Percentiles rank a stretch among this genome's conserved stretches.
Conservation (phyloP, 176 grass and related monocot genomes). For the Saccharum spontaneum region DNA sequence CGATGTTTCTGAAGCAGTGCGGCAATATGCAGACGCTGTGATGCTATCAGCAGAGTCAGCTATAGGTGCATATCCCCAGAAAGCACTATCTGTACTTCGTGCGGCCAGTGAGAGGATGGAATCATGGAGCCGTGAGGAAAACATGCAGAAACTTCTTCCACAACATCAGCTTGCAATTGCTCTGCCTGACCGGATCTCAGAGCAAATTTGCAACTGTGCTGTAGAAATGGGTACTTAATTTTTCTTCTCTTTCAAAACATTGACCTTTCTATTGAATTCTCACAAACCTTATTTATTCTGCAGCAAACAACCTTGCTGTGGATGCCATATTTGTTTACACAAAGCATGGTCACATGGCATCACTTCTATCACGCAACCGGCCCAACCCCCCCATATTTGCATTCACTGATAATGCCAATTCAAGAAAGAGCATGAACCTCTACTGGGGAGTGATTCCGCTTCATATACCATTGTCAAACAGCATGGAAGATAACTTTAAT, state of each 20-base stretch:
- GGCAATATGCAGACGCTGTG: slow-evolving; percentile 63
- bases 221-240: slow-evolving; percentile 59
- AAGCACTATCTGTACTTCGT: slow-evolving; percentile 61
- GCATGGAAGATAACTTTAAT: slow-evolving; percentile 60
- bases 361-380: slow-evolving; percentile 48
- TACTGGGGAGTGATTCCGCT: slow-evolving; percentile 67
- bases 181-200: slow-evolving; percentile 52
- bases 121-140: slow-evolving; percentile 58
- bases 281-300: slow-evolving; percentile 9
- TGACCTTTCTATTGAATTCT: neutral
- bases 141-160: slow-evolving; percentile 45
- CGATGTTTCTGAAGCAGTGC: slow-evolving; percentile 69
- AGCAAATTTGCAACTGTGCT: slow-evolving; percentile 63
- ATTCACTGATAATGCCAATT: slow-evolving; percentile 51
- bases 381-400: slow-evolving; percentile 69
- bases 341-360: slow-evolving; percentile 69
- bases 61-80: slow-evolving; percentile 59
- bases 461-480: slow-evolving; percentile 40
- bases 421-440: slow-evolving; percentile 71
- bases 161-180: slow-evolving; percentile 50
- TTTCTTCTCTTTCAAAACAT: neutral
- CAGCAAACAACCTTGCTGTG: slow-evolving; percentile 70
- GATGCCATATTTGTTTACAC: slow-evolving; percentile 81
- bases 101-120: slow-evolving; percentile 56
- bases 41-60: slow-evolving; percentile 79